A percentile compares a stretch with the other conserved stretches of the same genome.
These are phyloP conservation scores for Graphilbum fragrans DNA, from an alignment of 2,329 filamentous ascomycete species.

Conservation along the genomic window DNA sequence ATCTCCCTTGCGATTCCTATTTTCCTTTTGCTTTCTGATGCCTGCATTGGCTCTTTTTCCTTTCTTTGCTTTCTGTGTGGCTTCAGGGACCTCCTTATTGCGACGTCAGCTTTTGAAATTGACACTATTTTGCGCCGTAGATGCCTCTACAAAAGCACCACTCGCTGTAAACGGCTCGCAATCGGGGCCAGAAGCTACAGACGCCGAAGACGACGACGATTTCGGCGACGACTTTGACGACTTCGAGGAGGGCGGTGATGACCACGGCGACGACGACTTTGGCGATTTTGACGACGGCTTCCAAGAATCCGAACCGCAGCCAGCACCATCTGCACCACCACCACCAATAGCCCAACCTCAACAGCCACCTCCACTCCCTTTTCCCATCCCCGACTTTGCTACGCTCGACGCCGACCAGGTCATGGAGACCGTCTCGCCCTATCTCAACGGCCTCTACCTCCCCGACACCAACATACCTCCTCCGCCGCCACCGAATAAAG, in stretches of 20 bases:
- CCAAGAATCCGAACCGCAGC: conserved; percentile 33
- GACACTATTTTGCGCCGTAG: conserved; percentile 19
- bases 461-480: conserved; percentile 39
- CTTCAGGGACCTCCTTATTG: conserved; percentile 10
- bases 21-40: no score
- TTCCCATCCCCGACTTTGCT: conserved; percentile 54
- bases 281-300: conserved; percentile 66
- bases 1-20: conserved; percentile 1
- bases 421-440: conserved; percentile 47
- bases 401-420: conserved; percentile 50
- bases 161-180: conserved; percentile 16
- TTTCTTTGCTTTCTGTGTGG: conserved; percentile 9
- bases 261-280: conserved; percentile 42
- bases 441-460: conserved; percentile 55
- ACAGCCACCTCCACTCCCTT: conserved; percentile 10
- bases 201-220: conserved; percentile 25
- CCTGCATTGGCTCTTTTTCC: no score
- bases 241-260: conserved; percentile 45
- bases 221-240: conserved; percentile 52
- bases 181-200: conserved; percentile 22
- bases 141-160: conserved; percentile 22
- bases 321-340: conserved; percentile 21
- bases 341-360: conserved; percentile 1
- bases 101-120: conserved; percentile 10
- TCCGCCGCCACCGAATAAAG: conserved; percentile 27